Evolutionary conservation across 2,329 filamentous ascomycete species (phyloP).

Genomic region (Talaromyces piceae): DNA sequence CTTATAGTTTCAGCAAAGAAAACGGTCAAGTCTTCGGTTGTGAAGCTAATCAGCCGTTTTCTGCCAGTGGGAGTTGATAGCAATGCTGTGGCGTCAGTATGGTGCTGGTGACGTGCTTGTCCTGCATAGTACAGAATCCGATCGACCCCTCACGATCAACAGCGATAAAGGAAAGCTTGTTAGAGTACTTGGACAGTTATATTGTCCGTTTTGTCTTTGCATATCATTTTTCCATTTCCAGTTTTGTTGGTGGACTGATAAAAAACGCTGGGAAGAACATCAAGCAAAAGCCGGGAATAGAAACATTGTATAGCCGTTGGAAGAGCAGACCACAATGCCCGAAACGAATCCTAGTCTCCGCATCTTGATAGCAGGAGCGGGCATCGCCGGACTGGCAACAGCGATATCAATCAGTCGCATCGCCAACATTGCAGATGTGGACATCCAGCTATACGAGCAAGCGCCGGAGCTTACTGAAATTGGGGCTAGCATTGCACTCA

Average conservation of each 20-base stretch:
- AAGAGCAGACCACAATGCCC: slow-evolving; percentile 13
- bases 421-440: slow-evolving; percentile 20
- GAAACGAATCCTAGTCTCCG: slow-evolving; percentile 19
- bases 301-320: neutral
- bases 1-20: too few relatives aligned
- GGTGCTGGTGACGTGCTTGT: slow-evolving; percentile 13
- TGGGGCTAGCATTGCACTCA: slow-evolving; percentile 17
- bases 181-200: neutral
- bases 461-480: slow-evolving; percentile 26
- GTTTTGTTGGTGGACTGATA: neutral
- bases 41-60: neutral
- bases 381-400: slow-evolving; percentile 45
- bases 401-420: slow-evolving; percentile 40
- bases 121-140: neutral
- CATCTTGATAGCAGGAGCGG: slow-evolving; percentile 44
- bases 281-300: neutral
- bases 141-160: neutral
- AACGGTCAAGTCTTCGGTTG: neutral
- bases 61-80: neutral
- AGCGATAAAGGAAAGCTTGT: neutral
- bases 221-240: neutral
- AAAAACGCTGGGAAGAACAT: neutral
- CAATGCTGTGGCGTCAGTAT: slow-evolving; percentile 5
- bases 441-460: slow-evolving; percentile 46
- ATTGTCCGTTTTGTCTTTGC: neutral